Evolutionary conservation across 352 stramenopile species (phyloP).

Genomic region (Globisporangium sylvaticum): DNA sequence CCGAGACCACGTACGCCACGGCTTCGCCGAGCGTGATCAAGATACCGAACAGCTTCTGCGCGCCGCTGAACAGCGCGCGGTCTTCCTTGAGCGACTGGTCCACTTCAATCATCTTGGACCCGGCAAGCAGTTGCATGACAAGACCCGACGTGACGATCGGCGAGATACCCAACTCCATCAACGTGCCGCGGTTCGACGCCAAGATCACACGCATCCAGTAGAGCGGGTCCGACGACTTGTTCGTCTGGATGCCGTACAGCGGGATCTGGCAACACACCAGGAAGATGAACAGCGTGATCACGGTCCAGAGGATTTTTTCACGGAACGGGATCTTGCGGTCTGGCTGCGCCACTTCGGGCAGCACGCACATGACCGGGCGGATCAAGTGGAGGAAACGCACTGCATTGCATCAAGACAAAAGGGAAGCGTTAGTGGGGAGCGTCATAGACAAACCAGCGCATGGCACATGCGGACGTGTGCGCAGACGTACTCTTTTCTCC

Average conservation of each 20-base stretch:
- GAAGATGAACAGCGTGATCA: constrained; percentile 99
- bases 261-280: constrained; percentile 99
- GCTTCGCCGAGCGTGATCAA: constrained; percentile 98
- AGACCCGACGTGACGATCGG: constrained; percentile 98
- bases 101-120: constrained; percentile 98
- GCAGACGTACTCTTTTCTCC: constrained; percentile 23
- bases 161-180: constrained; percentile 98
- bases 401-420: constrained; percentile 7
- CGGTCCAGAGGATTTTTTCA: constrained; percentile 99
- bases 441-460: background rate
- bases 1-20: constrained; percentile 98
- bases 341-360: constrained; percentile 96
- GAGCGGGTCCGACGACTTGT: constrained; percentile 98
- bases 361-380: constrained; percentile 97
- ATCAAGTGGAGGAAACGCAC: constrained; percentile 99
- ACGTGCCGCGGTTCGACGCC: constrained; percentile 96
- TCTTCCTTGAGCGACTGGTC: constrained; percentile 99
- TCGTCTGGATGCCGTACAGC: constrained; percentile 98
- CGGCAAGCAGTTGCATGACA: constrained; percentile 99
- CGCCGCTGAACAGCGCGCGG: constrained; percentile 95
- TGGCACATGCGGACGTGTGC: background rate
- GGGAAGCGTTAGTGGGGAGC: background rate
- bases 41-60: constrained; percentile 99
- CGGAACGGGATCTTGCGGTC: constrained; percentile 98
- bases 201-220: constrained; percentile 99